phyloP scores from a whole-genome alignment of 176 grass and related monocot species.

The Puccinellia tenuiflora region DNA sequence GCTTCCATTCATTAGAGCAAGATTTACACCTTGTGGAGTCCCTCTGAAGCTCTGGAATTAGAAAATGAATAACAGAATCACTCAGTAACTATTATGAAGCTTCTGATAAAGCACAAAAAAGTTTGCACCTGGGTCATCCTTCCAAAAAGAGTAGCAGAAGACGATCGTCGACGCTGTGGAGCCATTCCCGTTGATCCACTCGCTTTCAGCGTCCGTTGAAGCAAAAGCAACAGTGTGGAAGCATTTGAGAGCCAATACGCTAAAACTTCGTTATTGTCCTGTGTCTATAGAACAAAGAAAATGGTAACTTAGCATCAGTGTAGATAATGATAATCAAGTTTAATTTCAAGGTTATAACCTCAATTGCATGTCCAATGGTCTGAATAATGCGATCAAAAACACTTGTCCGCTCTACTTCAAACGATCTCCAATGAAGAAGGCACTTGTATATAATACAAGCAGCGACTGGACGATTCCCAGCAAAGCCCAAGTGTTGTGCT shows the following conservation, averaged over 20 bases:
- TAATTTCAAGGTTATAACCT: slow-evolving; percentile 52
- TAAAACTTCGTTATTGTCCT: slow-evolving; percentile 92
- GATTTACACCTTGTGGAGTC: slow-evolving; percentile 85
- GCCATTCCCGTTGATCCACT: slow-evolving; percentile 92
- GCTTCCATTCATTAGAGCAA: slow-evolving; percentile 80
- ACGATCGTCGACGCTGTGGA: slow-evolving; percentile 80
- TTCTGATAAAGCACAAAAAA: slow-evolving; percentile 27
- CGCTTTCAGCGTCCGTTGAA: slow-evolving; percentile 91
- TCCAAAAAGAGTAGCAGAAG: slow-evolving; percentile 95
- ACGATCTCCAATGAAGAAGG: slow-evolving; percentile 99
- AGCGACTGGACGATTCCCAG: slow-evolving; percentile 71
- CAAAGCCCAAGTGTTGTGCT: slow-evolving; percentile 84
- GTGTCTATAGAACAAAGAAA: slow-evolving; percentile 64
- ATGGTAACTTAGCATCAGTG: slow-evolving; percentile 20
- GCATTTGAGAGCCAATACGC: slow-evolving; percentile 99
- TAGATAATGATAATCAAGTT: slow-evolving; percentile 13
- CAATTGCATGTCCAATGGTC: slow-evolving; percentile 97
- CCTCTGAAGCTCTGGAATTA: slow-evolving; percentile 86
- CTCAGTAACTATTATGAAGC: slow-evolving; percentile 19
- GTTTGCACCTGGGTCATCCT: slow-evolving; percentile 84
- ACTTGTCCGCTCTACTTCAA: slow-evolving; percentile 99
- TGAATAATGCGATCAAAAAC: slow-evolving; percentile 99
- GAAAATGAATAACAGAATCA: slow-evolving; percentile 15
- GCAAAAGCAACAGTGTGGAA: slow-evolving; percentile 78
- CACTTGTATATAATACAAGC: slow-evolving; percentile 99